Percentiles rank a stretch among this genome's conserved stretches.
These are phyloP conservation scores for Solanum paucissectum DNA, from an alignment of 257 asterid genomes.

Conservation along the genomic window DNA sequence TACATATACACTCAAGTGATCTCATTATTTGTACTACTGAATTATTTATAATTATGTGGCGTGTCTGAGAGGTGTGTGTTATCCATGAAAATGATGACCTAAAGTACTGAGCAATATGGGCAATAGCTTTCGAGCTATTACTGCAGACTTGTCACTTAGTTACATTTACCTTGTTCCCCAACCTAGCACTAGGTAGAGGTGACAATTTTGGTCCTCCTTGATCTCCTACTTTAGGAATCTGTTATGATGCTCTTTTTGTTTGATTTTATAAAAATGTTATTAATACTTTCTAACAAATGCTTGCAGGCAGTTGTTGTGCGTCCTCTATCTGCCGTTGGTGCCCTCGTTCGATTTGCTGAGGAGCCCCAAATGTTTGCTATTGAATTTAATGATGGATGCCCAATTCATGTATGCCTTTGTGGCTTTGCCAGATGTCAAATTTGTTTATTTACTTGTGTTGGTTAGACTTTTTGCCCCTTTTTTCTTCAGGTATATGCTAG, in stretches of 20 bases:
- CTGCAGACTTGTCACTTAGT: not conserved
- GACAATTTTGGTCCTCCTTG: not conserved
- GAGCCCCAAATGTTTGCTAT: constrained; percentile 99
- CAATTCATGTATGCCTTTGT: constrained; percentile 67
- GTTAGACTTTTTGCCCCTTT: constrained; percentile 1
- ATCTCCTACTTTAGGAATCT: constrained; percentile 4
- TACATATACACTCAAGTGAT: not conserved
- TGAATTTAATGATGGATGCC: constrained; percentile 96
- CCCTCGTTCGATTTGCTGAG: constrained; percentile 97
- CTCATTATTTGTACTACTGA: not conserved
- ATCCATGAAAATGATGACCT: not conserved
- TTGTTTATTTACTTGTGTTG: constrained; percentile 6
- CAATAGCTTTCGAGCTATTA: not conserved
- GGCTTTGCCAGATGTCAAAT: not conserved
- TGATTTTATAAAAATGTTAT: constrained; percentile 1
- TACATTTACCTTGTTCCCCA: not conserved
- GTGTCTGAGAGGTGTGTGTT: not conserved
- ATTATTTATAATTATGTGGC: not conserved
- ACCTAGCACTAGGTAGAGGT: not conserved
- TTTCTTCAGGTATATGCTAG: constrained; percentile 92
- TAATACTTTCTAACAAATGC: constrained; percentile 10
- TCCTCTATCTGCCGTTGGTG: constrained; percentile 84
- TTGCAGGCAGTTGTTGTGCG: constrained; percentile 91
- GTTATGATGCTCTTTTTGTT: constrained; percentile 2
- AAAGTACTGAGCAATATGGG: not conserved